Percentiles rank a stretch among this genome's conserved stretches.
These are phyloP conservation scores for Rhododendron williamsianum DNA, from an alignment of 148 eudicot species.

Conservation along the genomic window DNA sequence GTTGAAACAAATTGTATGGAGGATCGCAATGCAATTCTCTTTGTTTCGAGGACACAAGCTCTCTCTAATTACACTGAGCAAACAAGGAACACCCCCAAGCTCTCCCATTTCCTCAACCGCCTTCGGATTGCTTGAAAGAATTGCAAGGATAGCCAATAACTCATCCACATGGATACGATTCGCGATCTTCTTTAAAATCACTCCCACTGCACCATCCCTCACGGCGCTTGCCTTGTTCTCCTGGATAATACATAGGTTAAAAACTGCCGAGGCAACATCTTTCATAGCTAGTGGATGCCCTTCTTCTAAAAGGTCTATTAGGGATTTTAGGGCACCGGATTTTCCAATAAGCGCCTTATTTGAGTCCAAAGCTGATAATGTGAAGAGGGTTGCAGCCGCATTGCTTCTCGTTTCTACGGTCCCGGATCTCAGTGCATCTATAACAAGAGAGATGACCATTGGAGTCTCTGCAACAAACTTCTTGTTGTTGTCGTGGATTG, in stretches of 20 bases:
- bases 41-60: constrained; percentile 64
- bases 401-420: constrained; percentile 72
- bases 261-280: constrained; percentile 87
- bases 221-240: constrained; percentile 84
- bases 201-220: constrained; percentile 69
- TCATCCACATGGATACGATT: constrained; percentile 57
- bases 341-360: constrained; percentile 75
- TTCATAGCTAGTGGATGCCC: constrained; percentile 72
- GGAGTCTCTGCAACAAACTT: constrained; percentile 86
- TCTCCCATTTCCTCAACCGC: constrained; percentile 78
- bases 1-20: constrained; percentile 53
- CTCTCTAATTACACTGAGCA: constrained; percentile 58
- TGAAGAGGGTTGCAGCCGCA: constrained; percentile 93
- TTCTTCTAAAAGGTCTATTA: constrained; percentile 66
- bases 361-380: constrained; percentile 85
- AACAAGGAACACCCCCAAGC: constrained; percentile 51
- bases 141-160: constrained; percentile 75
- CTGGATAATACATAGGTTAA: constrained; percentile 71
- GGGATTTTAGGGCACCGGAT: constrained; percentile 65
- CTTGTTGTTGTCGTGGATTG: constrained; percentile 89
- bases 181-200: constrained; percentile 57
- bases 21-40: constrained; percentile 78
- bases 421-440: constrained; percentile 56
- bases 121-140: constrained; percentile 66
- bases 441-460: constrained; percentile 52